phyloP scores from a whole-genome alignment of 306 rosid genomes.

The Astragalus membranaceus region DNA sequence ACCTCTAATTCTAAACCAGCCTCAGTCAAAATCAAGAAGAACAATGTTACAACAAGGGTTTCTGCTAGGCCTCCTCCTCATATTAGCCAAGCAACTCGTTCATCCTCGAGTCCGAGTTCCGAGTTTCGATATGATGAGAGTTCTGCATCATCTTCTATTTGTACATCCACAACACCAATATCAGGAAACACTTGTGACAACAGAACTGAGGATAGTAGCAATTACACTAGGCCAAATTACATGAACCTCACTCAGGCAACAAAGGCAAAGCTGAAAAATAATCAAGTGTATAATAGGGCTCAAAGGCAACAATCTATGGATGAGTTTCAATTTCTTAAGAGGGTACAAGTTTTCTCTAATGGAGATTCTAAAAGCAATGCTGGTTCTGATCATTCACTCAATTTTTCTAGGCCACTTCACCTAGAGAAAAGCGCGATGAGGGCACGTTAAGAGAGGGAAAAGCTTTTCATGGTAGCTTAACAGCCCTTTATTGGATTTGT shows the following conservation, averaged over 20 bases:
- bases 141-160: slow-evolving; percentile 84
- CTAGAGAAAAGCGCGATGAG: slow-evolving; percentile 45
- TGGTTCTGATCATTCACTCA: slow-evolving; percentile 60
- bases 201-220: slow-evolving; percentile 60
- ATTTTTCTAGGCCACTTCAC: slow-evolving; percentile 58
- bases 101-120: slow-evolving; percentile 92
- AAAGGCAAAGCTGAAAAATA: slow-evolving; percentile 56
- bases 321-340: slow-evolving; percentile 75
- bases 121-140: slow-evolving; percentile 82
- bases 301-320: slow-evolving; percentile 98
- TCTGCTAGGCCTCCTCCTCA: slow-evolving; percentile 82
- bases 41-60: slow-evolving; percentile 80
- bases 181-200: slow-evolving; percentile 75
- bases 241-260: slow-evolving; percentile 88
- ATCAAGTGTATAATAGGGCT: slow-evolving; percentile 42
- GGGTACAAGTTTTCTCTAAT: slow-evolving; percentile 48
- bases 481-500: slow-evolving; percentile 10
- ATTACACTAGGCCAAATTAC: slow-evolving; percentile 54
- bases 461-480: slow-evolving; percentile 13
- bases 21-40: slow-evolving; percentile 60
- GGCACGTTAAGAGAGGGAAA: slow-evolving; percentile 21
- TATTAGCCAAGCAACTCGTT: slow-evolving; percentile 55
- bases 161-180: slow-evolving; percentile 75
- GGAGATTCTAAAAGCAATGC: slow-evolving; percentile 78
- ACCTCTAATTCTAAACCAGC: slow-evolving; percentile 39